Evolutionary conservation across 208 protist genomes (phyloP).

Genomic region (Plasmodiophora brassicae): DNA sequence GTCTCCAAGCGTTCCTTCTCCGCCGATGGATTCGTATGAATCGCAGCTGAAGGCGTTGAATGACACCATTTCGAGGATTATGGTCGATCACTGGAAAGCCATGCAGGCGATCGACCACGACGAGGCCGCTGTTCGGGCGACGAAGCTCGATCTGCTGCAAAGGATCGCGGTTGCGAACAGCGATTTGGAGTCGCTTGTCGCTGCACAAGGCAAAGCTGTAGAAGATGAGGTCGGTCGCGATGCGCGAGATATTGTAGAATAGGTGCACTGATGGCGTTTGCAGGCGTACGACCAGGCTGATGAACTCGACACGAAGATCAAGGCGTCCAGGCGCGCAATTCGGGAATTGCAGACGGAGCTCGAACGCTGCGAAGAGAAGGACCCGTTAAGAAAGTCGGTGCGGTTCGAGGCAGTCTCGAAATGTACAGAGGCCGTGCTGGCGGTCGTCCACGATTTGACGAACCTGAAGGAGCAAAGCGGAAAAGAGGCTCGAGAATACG

Average conservation of each 20-base stretch:
- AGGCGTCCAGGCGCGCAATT: neutral
- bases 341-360: neutral
- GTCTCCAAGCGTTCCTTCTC: too few relatives aligned
- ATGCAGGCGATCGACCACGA: too few relatives aligned
- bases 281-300: slow-evolving; percentile 11
- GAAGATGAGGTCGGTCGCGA: neutral
- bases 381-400: neutral
- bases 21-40: too few relatives aligned
- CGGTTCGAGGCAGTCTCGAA: neutral
- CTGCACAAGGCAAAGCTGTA: neutral
- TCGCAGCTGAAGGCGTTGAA: too few relatives aligned
- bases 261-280: neutral
- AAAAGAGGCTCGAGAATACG: neutral
- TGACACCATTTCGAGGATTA: too few relatives aligned
- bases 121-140: too few relatives aligned
- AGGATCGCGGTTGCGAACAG: neutral
- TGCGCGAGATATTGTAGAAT: neutral
- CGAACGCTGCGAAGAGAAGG: neutral
- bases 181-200: neutral
- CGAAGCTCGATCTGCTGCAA: neutral
- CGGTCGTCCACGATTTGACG: neutral
- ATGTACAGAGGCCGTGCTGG: neutral
- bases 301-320: neutral
- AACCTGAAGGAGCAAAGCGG: neutral
- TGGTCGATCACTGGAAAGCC: too few relatives aligned